These are phyloP conservation scores for Sarocladium strictum DNA, from an alignment of 2,329 filamentous ascomycete species.

Conservation along the genomic window DNA sequence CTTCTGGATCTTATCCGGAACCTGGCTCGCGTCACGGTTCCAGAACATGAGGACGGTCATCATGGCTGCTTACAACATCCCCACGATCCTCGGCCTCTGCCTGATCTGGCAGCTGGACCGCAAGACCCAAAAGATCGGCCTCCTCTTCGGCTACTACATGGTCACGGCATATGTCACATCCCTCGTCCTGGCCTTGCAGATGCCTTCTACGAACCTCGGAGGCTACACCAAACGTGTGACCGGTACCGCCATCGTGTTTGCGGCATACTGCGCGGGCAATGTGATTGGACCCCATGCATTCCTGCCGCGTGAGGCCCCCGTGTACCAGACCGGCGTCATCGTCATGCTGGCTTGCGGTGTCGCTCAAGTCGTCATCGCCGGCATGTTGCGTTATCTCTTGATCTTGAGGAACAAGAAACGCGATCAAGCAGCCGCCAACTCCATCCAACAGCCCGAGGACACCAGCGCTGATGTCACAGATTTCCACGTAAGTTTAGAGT, in stretches of 20 bases:
- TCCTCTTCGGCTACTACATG: constrained; percentile 48
- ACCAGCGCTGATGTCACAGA: constrained; percentile 29
- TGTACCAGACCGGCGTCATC: constrained; percentile 46
- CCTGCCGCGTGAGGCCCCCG: constrained; percentile 35
- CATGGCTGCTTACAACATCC: constrained; percentile 45
- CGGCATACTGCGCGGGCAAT: constrained; percentile 38
- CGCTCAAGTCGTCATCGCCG: constrained; percentile 31
- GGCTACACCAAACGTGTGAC: constrained; percentile 43
- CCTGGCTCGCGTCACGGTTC: constrained; percentile 44
- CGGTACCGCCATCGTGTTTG: constrained; percentile 38
- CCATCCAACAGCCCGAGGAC: constrained; percentile 18
- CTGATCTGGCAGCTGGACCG: constrained; percentile 44
- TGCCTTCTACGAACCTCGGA: constrained; percentile 41
- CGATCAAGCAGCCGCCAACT: constrained; percentile 22
- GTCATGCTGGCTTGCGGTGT: constrained; percentile 38
- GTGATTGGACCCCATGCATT: constrained; percentile 42
- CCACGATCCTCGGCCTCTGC: constrained; percentile 41
- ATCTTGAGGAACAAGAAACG: constrained; percentile 31
- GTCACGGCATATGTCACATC: constrained; percentile 41
- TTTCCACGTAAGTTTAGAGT: constrained; percentile 27
- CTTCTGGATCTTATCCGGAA: constrained; percentile 46
- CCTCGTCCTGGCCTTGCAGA: constrained; percentile 46
- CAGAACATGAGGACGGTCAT: constrained; percentile 44
- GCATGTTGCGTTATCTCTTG: constrained; percentile 28
- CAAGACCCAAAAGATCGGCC: constrained; percentile 34